Percentiles rank a stretch among this genome's conserved stretches.
These are phyloP conservation scores for Nicotiana obtusifolia DNA, from an alignment of 257 asterid genomes.

Conservation along the genomic window DNA sequence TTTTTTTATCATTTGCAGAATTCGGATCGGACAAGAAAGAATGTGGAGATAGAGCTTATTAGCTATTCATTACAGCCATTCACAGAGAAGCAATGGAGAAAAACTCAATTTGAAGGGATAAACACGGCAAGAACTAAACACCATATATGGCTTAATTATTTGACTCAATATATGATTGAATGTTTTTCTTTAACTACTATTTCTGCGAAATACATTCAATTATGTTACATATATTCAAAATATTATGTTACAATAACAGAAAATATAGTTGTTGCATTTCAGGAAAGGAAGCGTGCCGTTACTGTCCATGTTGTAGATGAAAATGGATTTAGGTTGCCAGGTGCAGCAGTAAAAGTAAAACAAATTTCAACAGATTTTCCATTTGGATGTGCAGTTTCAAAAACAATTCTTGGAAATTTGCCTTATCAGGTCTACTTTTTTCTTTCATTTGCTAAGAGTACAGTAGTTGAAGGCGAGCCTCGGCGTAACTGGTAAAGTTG, in stretches of 20 bases:
- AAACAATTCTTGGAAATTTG: constrained; percentile 34
- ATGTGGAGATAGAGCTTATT: constrained; percentile 8
- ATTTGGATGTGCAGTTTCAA: constrained; percentile 48
- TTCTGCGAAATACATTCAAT: not conserved
- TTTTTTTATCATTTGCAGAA: not conserved
- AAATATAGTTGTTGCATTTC: not conserved
- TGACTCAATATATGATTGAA: not conserved
- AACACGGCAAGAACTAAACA: constrained; percentile 7
- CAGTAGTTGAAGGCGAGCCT: too few species aligned
- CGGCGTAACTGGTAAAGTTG: too few species aligned
- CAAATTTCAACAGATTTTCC: constrained; percentile 56
- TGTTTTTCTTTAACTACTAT: not conserved
- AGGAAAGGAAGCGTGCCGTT: constrained; percentile 49
- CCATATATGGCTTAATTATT: not conserved
- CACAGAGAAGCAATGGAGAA: constrained; percentile 9
- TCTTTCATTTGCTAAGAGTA: not conserved
- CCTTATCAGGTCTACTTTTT: constrained; percentile 37
- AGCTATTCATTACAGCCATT: constrained; percentile 9
- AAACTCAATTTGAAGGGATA: not conserved
- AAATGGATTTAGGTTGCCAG: constrained; percentile 33
- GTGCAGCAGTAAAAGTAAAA: constrained; percentile 34
- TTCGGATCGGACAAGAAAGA: not conserved
- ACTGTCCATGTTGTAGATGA: constrained; percentile 39
- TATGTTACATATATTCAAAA: not conserved
- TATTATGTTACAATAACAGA: not conserved